These are phyloP conservation scores for Ophidiomyces ophidiicola DNA, from an alignment of 2,329 filamentous ascomycete genomes.

Conservation along the genomic window DNA sequence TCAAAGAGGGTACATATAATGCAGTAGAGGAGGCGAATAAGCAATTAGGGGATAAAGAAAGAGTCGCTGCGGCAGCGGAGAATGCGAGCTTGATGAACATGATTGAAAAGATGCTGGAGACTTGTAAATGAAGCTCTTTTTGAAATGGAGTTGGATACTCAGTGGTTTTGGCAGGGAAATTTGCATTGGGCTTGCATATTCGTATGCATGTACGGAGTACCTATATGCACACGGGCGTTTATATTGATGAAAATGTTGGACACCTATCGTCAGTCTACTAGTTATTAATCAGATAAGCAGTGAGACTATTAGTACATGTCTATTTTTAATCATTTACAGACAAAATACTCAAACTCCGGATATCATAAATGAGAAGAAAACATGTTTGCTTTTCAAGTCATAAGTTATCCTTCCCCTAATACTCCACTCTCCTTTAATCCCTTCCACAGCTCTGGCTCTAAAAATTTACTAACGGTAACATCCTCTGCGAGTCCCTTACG, in stretches of 20 bases:
- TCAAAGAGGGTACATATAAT: slow-evolving; percentile 91
- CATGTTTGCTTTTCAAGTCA: neutral
- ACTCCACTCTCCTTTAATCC: slow-evolving; percentile 80
- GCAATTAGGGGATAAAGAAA: slow-evolving; percentile 90
- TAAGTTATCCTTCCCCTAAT: slow-evolving; percentile 45
- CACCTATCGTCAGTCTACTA: no score
- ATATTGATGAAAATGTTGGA: no score
- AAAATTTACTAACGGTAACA: slow-evolving; percentile 87
- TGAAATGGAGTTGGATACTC: neutral
- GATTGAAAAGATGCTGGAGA: slow-evolving; percentile 85
- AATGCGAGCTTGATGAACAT: slow-evolving; percentile 83
- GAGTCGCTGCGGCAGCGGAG: slow-evolving; percentile 86
- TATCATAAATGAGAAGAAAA: neutral
- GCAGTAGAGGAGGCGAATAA: slow-evolving; percentile 95
- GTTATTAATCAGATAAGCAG: slow-evolving; percentile 1
- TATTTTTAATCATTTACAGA: neutral
- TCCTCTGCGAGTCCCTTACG: slow-evolving; percentile 93
- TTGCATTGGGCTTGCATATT: slow-evolving; percentile 1
- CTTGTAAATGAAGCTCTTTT: slow-evolving; percentile 56
- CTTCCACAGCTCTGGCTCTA: slow-evolving; percentile 87
- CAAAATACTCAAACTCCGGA: slow-evolving; percentile 2
- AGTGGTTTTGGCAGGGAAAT: neutral
- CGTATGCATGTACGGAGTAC: no score
- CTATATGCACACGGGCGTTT: no score
- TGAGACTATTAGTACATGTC: neutral